phyloP scores from a whole-genome alignment of 78 protist species.

The Isochrysis galbana region DNA sequence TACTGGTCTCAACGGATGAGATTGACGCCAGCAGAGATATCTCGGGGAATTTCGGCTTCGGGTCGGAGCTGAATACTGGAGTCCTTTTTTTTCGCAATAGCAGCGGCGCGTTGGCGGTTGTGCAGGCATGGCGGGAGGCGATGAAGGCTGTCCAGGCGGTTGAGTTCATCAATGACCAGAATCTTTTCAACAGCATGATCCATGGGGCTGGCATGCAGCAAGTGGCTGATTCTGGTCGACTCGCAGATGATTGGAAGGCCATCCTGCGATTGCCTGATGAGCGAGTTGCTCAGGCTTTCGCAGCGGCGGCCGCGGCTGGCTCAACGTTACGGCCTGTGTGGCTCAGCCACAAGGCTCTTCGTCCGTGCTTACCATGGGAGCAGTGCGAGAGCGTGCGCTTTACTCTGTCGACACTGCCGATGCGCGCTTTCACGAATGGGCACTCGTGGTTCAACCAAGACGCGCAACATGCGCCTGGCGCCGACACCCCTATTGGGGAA shows the following conservation, averaged over 20 bases:
- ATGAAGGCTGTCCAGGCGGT: neutral
- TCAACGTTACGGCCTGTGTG: too few relatives aligned
- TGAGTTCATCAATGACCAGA: neutral
- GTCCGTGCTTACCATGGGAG: neutral
- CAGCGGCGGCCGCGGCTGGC: neutral
- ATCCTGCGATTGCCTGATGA: neutral
- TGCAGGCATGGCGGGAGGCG: neutral
- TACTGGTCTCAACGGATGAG: neutral
- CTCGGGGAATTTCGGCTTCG: neutral
- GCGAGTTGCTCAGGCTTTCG: neutral
- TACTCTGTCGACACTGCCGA: neutral
- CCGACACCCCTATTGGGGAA: neutral
- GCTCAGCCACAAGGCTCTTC: too few relatives aligned
- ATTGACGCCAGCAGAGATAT: neutral
- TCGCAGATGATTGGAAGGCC: neutral
- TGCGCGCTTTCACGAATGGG: neutral
- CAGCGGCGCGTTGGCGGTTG: neutral
- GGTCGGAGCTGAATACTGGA: neutral
- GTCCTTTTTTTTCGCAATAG: neutral
- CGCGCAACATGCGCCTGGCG: neutral
- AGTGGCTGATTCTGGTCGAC: too few relatives aligned
- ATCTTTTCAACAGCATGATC: neutral
- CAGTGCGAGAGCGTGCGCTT: neutral
- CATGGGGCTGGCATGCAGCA: neutral
- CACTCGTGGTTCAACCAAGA: conserved; percentile 5